Evolutionary conservation across 192 early-diverging fungal species (phyloP).

Genomic region (Chytriomyces sp.): DNA sequence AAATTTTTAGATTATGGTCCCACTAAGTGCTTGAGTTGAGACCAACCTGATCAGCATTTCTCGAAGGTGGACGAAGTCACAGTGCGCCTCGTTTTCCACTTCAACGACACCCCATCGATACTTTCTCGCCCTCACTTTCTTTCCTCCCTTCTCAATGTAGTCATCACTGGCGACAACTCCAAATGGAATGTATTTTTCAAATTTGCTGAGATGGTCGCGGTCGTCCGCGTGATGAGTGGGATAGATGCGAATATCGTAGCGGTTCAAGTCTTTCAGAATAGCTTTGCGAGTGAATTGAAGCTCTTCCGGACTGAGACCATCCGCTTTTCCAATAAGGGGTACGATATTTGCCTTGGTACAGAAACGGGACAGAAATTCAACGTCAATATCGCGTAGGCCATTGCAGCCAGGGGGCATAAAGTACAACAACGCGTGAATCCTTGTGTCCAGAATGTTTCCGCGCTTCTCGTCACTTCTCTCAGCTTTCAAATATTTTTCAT

Average conservation of each 20-base stretch:
- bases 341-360: slow-evolving; percentile 89
- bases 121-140: slow-evolving; percentile 84
- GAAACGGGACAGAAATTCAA: slow-evolving; percentile 85
- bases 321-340: slow-evolving; percentile 86
- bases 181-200: slow-evolving; percentile 79
- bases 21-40: background rate
- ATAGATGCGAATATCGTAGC: slow-evolving; percentile 63
- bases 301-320: slow-evolving; percentile 85
- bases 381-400: slow-evolving; percentile 58
- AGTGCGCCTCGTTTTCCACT: slow-evolving; percentile 92
- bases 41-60: slow-evolving; percentile 32
- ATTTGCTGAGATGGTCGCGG: slow-evolving; percentile 56
- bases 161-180: slow-evolving; percentile 91
- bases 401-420: slow-evolving; percentile 93
- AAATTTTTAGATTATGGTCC: slow-evolving; percentile 28
- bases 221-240: slow-evolving; percentile 68
- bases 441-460: slow-evolving; percentile 81
- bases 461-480: slow-evolving; percentile 65
- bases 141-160: slow-evolving; percentile 71
- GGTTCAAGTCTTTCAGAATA: slow-evolving; percentile 63
- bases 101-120: slow-evolving; percentile 96
- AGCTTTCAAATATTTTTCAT: slow-evolving; percentile 82
- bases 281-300: slow-evolving; percentile 80
- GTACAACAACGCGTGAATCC: slow-evolving; percentile 94
- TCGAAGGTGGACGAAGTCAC: slow-evolving; percentile 90